Base-by-base conservation (phyloP, 495 filamentous ascomycete genomes). In the Pseudevernia furfuracea region DNA sequence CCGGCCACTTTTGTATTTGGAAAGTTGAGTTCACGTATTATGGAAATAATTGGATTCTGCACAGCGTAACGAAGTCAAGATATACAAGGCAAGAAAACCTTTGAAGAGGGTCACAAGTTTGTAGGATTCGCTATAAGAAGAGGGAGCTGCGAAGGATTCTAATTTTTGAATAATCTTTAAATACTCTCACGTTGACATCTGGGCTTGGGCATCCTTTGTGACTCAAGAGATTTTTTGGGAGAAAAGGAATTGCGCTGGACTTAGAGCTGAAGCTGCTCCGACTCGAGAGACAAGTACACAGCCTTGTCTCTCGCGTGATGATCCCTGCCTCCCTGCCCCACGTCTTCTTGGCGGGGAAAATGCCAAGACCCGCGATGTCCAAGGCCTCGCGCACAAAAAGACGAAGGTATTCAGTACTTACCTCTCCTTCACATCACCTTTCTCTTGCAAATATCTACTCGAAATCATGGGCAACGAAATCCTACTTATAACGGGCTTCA, bases 401-500 rank as follows among this genome's bases (percentile, higher is more conserved):
- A 41, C 38, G 14, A 41, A 11, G 10, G 14, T 41, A 12, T 15
- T 2, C 7, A 41, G 14, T 12, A 25, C 10, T 11, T 17, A 17
- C 15, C 49, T 53, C 4, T 32, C 2, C 10, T 6, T 4, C 25
- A 17, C 52, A 34, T 17, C 30, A 34, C 5, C n/a, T 10, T 53
- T 21, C 30, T 4, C 15, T 28, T 23, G 36, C 19, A 23, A n/a
- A 41, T 19, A 43, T 37, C 25, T 5, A 34, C 8, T 55, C 17
- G 25, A 19, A 4, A 67, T 23, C 32, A 70, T 68, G 66, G 62
- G 62, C 25, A 58, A 69, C 49, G 75, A 76, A 66, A 37, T 74
- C 41, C 65, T 62, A 4, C 65, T 77, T 41, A 62, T 75, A 39
- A 60, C 73, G 15, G 65, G 53, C 60, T 69, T 67, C 41, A 69